Evolutionary conservation across 805 yeast species (phyloP), one percentile per base, ranked within the genome.

Genomic region (Candida succiphila): DNA sequence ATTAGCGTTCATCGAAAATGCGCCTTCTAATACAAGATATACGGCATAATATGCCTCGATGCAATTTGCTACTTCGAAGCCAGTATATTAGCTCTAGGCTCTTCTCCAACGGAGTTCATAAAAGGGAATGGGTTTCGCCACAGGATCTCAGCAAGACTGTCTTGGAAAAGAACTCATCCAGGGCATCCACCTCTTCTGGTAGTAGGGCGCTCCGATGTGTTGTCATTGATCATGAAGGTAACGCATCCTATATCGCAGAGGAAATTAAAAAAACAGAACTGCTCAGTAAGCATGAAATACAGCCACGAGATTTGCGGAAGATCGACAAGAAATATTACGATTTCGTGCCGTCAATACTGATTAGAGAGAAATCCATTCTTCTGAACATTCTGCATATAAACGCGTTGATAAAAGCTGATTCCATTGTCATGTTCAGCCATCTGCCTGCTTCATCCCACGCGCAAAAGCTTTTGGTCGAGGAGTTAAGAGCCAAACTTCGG

Each of bases 291-390:
- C 67, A 71, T 47, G 64, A 66, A 37, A 46, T 73, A 21, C 61
- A 67, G 1, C 69, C 76, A 1, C 54, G 79, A 42, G 78, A 73
- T 45, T 54, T 73, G 25, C 45, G 79, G 7, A 73, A 73, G 45
- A 65, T 73, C 23, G 68, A 69, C 22, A 59, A 56, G 37, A 62
- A 59, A 3, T 56, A 57, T 36, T 58, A 55, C 24, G 78, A 72
- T 41, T 69, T 73, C 21, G 78, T 73, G n/a, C 79, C 79, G 0
- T 65, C 75, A 25, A 57, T 73, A 3, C 52, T 72, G 32, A 63
- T 70, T 2, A 51, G 78, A 27, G 60, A 61, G 12, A 53, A 65
- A 39, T 61, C 70, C 22, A 66, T 73, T 12, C 45, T 73, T 17
- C 44, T 73, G 29, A 71, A 63, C 44, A 49, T 73, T 18, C 51